Base-by-base conservation (phyloP, 139 green algal species). In the Picochlorum sp. region DNA sequence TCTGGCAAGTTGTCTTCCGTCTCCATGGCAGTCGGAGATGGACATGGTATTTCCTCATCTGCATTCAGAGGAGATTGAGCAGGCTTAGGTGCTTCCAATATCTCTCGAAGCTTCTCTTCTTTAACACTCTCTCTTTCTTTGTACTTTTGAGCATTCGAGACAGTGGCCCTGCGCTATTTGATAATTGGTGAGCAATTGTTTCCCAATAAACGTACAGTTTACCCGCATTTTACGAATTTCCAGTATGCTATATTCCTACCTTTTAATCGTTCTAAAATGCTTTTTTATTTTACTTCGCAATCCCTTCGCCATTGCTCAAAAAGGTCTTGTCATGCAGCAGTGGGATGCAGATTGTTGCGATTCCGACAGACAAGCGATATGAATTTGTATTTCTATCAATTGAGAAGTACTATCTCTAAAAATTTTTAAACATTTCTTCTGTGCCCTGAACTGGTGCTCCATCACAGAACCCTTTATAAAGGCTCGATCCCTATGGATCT, bases 221-320 rank as follows among this genome's bases (percentile, higher is more conserved):
- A 41, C 12, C 9, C 35, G 12, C 12, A 41, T 31, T 32, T 20
- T 20, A 60, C 49, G 53, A n/a, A n/a, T n/a, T n/a, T n/a, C n/a
- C n/a, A n/a, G n/a, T n/a, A n/a, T n/a, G n/a, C n/a, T n/a, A n/a
- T n/a, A n/a, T n/a, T n/a, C n/a, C n/a, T n/a, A n/a, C n/a, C n/a
- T 33, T 28, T 64, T 73, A 28, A 50, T 32, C 7, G 65, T 73
- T 29, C 65, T 50, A 52, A 64, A 74, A 16, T 49, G 32, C n/a
- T 58, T 57, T 30, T 68, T 68, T 54, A 43, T 44, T 31, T 74
- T 74, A 36, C 30, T 55, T 35, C 66, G 35, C 16, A 74, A 33
- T 33, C 52, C 45, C 32, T 74, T 74, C 7, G 52, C 66, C 66
- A 74, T 74, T 8, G 31, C 20, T 50, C 8, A 51, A 22, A 47